Percentiles rank a stretch among this genome's conserved stretches.
These are phyloP conservation scores for Telopea speciosissima DNA, from an alignment of 177 flowering plant genomes.

Conservation along the genomic window DNA sequence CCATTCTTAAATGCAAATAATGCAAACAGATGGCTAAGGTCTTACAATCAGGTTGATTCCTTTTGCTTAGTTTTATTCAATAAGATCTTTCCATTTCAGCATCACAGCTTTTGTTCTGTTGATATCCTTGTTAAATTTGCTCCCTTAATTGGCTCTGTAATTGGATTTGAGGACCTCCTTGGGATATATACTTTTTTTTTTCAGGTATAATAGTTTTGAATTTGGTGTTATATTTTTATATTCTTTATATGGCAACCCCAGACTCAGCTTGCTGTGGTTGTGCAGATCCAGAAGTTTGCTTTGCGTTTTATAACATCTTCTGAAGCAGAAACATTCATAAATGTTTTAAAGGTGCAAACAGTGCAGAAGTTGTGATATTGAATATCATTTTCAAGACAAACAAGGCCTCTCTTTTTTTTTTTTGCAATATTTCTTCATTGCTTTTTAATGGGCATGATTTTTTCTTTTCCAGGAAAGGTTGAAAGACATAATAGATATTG, in stretches of 20 bases:
- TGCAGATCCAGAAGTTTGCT: conserved; percentile 86
- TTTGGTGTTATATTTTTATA: not conserved
- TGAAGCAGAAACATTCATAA: conserved; percentile 43
- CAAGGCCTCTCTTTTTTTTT: not conserved
- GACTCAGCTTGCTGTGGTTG: conserved; percentile 7
- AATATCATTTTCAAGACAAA: not conserved
- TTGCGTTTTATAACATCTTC: conserved; percentile 38
- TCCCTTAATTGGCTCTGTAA: not conserved
- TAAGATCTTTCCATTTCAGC: too few relatives aligned
- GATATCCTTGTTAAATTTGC: not conserved
- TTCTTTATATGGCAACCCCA: not conserved
- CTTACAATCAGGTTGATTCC: not conserved
- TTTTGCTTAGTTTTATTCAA: too few relatives aligned
- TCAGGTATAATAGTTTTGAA: not conserved
- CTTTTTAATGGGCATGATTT: conserved; percentile 6
- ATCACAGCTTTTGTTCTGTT: not conserved
- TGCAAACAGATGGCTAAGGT: not conserved
- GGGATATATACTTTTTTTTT: not conserved
- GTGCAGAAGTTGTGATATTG: conserved; percentile 1
- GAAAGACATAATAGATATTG: conserved; percentile 17
- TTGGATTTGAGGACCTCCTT: not conserved
- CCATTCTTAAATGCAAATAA: not conserved
- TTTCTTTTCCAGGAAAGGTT: conserved; percentile 34
- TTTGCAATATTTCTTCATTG: not conserved
- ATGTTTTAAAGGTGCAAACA: conserved; percentile 41